Conservation (phyloP, 2,329 filamentous ascomycete species). For the Thyridium curvatum region DNA sequence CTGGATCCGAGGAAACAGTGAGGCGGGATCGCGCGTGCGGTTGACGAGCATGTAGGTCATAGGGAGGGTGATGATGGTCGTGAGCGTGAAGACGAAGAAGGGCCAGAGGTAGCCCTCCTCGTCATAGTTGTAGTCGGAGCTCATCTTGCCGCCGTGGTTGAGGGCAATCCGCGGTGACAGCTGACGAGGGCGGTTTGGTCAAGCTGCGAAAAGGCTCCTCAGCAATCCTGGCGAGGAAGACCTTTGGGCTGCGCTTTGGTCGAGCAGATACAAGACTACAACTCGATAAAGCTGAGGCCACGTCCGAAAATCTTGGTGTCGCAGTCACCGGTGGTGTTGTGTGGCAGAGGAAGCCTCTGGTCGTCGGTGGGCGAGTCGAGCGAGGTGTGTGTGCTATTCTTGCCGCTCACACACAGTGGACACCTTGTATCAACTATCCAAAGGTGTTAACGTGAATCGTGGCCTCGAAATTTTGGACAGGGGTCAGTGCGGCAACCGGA, state of each 20-base stretch:
- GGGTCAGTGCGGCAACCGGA: conserved; percentile 10
- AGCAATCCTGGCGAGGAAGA: neutral
- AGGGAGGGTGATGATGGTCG: conserved; percentile 80
- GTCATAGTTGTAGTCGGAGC: conserved; percentile 97
- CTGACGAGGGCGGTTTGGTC: too few species aligned
- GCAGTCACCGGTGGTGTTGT: neutral
- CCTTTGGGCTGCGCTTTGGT: too few species aligned
- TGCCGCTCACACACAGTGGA: conserved; percentile 8
- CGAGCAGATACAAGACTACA: too few species aligned
- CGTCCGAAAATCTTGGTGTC: too few species aligned
- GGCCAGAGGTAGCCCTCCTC: conserved; percentile 98
- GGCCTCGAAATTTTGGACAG: conserved; percentile 24
- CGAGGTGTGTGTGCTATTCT: conserved; percentile 6
- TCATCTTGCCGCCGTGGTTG: conserved; percentile 53
- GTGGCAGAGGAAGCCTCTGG: neutral
- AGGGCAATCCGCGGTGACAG: too few species aligned
- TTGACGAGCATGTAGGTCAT: conserved; percentile 84
- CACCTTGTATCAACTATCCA: neutral
- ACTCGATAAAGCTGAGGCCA: too few species aligned
- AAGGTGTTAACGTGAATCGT: conserved; percentile 22
- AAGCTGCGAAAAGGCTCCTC: neutral
- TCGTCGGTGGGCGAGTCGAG: neutral
- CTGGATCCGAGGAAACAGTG: conserved; percentile 75
- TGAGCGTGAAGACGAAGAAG: conserved; percentile 93
- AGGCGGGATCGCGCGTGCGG: conserved; percentile 69